phyloP scores from a whole-genome alignment of 2,329 filamentous ascomycete species.

The Aspergillus hiratsukae region DNA sequence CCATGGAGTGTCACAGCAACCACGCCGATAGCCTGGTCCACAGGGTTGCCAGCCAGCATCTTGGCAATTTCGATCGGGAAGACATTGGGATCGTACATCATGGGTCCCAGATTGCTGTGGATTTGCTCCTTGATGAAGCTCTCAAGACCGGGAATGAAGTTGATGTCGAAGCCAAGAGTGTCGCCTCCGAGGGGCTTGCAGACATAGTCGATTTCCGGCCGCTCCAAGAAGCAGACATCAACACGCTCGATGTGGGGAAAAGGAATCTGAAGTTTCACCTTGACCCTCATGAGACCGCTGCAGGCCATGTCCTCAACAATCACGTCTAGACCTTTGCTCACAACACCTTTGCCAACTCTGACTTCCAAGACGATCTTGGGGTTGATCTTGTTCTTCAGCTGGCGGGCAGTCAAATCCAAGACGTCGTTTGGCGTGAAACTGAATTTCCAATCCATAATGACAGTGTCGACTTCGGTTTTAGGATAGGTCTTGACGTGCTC shows the following conservation, averaged over 20 bases:
- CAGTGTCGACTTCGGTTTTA: slow-evolving; percentile 88
- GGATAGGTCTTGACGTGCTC: slow-evolving; percentile 99
- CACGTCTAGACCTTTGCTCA: slow-evolving; percentile 94
- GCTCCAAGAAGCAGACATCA: slow-evolving; percentile 90
- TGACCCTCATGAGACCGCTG: slow-evolving; percentile 90
- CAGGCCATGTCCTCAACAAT: slow-evolving; percentile 98
- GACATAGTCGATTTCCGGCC: slow-evolving; percentile 88
- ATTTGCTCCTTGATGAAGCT: slow-evolving; percentile 94
- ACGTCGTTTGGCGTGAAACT: slow-evolving; percentile 97
- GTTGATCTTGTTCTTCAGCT: slow-evolving; percentile 93
- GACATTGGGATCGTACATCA: slow-evolving; percentile 98
- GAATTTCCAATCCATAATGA: slow-evolving; percentile 99
- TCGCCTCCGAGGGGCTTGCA: slow-evolving; percentile 97
- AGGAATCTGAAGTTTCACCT: slow-evolving; percentile 92
- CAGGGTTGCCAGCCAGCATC: slow-evolving; percentile 88
- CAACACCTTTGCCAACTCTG: slow-evolving; percentile 88
- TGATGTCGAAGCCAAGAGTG: slow-evolving; percentile 95
- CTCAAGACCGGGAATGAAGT: slow-evolving; percentile 94
- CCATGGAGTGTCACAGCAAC: slow-evolving; percentile 87
- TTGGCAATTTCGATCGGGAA: slow-evolving; percentile 98
- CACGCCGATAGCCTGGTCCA: slow-evolving; percentile 94
- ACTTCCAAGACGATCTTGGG: slow-evolving; percentile 95
- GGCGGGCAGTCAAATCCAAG: slow-evolving; percentile 81
- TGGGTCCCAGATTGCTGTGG: slow-evolving; percentile 85
- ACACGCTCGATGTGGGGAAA: slow-evolving; percentile 94